A percentile compares a stretch with the other conserved stretches of the same genome.
Evolutionary conservation across 495 filamentous ascomycete species (phyloP).

Genomic region (Penicillium robsamsonii): DNA sequence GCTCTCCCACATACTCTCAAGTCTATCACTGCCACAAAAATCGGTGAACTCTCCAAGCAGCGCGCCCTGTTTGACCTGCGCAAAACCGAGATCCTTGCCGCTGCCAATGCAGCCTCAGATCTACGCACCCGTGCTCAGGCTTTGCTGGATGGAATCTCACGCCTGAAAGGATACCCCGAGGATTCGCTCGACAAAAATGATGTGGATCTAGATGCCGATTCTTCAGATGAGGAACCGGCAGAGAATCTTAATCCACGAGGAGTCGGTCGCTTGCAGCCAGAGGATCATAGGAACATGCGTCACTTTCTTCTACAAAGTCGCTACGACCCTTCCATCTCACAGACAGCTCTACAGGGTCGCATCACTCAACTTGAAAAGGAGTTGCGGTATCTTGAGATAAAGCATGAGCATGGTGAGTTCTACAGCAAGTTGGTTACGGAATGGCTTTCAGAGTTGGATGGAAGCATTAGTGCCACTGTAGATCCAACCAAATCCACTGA

Average conservation of each 20-base stretch:
- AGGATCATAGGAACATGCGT: slow-evolving; percentile 37
- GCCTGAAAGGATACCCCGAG: slow-evolving; percentile 36
- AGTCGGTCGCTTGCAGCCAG: slow-evolving; percentile 22
- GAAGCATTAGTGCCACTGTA: background rate
- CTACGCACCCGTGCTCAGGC: slow-evolving; percentile 31
- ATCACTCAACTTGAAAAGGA: slow-evolving; percentile 49
- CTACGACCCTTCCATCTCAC: slow-evolving; percentile 56
- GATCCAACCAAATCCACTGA: slow-evolving; percentile 5
- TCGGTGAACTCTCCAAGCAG: slow-evolving; percentile 60
- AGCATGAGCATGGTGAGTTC: slow-evolving; percentile 59
- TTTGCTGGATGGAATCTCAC: slow-evolving; percentile 41
- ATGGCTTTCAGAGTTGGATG: slow-evolving; percentile 50
- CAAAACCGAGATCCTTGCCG: slow-evolving; percentile 33
- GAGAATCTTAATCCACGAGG: slow-evolving; percentile 12
- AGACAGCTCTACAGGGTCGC: slow-evolving; percentile 45
- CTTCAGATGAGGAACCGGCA: slow-evolving; percentile 11
- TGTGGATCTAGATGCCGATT: slow-evolving; percentile 29
- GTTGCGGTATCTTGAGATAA: slow-evolving; percentile 50
- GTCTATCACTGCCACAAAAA: slow-evolving; percentile 64
- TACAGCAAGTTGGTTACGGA: slow-evolving; percentile 63
- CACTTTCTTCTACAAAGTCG: slow-evolving; percentile 56
- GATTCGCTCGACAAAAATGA: slow-evolving; percentile 40
- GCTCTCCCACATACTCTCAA: slow-evolving; percentile 60
- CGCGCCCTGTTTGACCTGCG: slow-evolving; percentile 50
- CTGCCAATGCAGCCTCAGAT: slow-evolving; percentile 26